Base-by-base conservation (phyloP, 176 grass and related monocot genomes). In the Lolium rigidum region DNA sequence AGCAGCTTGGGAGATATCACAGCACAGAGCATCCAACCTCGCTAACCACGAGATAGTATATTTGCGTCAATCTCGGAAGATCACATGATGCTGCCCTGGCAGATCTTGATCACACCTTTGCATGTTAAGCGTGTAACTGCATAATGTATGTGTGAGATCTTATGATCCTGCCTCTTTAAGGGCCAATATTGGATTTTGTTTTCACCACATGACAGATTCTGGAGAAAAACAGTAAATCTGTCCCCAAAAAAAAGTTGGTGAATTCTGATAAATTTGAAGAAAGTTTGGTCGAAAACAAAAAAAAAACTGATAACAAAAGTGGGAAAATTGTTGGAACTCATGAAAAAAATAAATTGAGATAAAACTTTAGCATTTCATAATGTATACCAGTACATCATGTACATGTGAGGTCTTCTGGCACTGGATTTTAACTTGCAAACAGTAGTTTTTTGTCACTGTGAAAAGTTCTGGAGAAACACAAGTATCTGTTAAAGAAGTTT, bases 1-100 rank as follows among this genome's bases (percentile, higher is more conserved):
- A 50, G 79, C 79, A 81, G 6, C 15, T 64, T 21, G 24, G 20
- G 10, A 25, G 76, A 70, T 44, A 44, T 82, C 31, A 43, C 66
- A 60, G 50, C 18, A 56, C 67, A 3, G 7, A n/a, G 10, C 20
- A 63, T 84, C 70, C 56, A 14, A 26, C 21, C 70, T 57, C 48
- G 4, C 79, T 57, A 12, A 18, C 10, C 79, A 41, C 18, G 51
- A 47, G 72, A 26, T 9, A 38, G 3, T 59, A 18, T 83, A 83
- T 82, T 82, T 8, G 18, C 4, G 1, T 7, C 3, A 1, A 50
- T 21, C 9, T 78, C 5, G 18, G 10, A 75, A 70, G 28, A 47
- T 78, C 81, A 73, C 65, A 54, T 79, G 81, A 20, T 54, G 14
- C 43, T 21, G 20, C 43, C 0, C 39, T 80, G 37, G 38, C 44